Evolutionary conservation across 805 yeast genomes (phyloP), one percentile per base, ranked within the genome.

Genomic region (Schwanniomyces sp.): DNA sequence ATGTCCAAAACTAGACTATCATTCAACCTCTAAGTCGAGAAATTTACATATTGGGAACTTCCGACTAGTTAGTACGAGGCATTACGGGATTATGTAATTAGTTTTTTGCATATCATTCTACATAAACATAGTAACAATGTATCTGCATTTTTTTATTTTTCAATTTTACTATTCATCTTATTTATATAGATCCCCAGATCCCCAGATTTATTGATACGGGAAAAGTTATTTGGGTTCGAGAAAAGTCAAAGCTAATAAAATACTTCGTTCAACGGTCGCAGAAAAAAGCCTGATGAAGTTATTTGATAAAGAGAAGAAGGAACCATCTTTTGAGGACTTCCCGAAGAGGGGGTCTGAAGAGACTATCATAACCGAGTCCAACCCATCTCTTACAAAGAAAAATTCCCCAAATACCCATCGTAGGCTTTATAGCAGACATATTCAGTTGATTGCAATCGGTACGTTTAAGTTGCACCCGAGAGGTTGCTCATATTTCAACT

Each of bases 401-500:
- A 11, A 14, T 2, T 14, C 14, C 21, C 18, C 8, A 21, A 37
- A 37, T 10, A 45, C 45, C 5, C 52, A 49, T n/a, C 38, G 52
- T 28, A 49, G 40, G 39, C 34, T 49, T 12, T 47, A 49, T 17
- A 45, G 45, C 27, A 41, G 52, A 41, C 52, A 49, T 45, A 47
- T 49, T 28, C 52, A 49, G 49, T 49, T 49, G 42, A 45, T 49
- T 39, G 52, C 52, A 16, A 49, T 49, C 37, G 48, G 41, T 39
- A 39, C 7, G 41, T 39, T n/a, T 5, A 25, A 21, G 14, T 21
- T 16, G 21, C 17, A 7, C 26, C 26, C n/a, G 39, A 34, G 8
- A 34, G 11, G 12, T 34, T n/a, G 10, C 7, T 17, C 39, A 34
- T 7, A 9, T 12, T 21, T 5, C 7, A 14, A 7, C 7, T 14